phyloP scores from a whole-genome alignment of 441 rosid genomes.

The Euphorbia schlechtendalii region DNA sequence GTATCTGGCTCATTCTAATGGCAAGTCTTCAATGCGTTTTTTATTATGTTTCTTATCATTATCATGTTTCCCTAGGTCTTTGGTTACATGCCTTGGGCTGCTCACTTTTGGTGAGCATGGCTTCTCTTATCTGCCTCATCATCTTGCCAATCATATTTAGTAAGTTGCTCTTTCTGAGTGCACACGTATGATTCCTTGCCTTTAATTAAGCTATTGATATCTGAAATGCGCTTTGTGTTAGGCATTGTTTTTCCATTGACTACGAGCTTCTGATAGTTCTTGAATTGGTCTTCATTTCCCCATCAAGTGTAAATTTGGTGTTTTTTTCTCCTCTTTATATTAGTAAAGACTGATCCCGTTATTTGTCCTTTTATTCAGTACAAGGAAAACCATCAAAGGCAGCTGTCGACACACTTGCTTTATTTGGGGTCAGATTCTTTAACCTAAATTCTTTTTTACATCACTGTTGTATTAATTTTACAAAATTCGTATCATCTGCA shows the following conservation, averaged over 20 bases:
- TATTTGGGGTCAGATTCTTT: constrained; percentile 63
- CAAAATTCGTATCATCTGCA: background rate
- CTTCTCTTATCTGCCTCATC: constrained; percentile 82
- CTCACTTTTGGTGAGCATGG: constrained; percentile 96
- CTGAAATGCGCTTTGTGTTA: constrained; percentile 16
- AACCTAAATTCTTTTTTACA: constrained; percentile 11
- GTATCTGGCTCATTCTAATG: too few relatives aligned
- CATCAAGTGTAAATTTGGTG: background rate
- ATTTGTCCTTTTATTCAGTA: constrained; percentile 33
- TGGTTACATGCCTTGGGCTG: constrained; percentile 90
- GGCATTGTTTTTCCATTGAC: background rate
- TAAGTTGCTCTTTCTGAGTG: constrained; percentile 30
- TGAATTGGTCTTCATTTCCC: background rate
- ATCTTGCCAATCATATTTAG: constrained; percentile 81
- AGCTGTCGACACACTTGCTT: constrained; percentile 62
- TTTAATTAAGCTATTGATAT: background rate
- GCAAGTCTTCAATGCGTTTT: too few relatives aligned
- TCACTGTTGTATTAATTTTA: background rate
- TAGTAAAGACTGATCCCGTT: constrained; percentile 4
- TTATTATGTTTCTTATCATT: too few relatives aligned
- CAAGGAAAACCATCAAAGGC: constrained; percentile 70
- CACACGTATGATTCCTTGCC: constrained; percentile 16
- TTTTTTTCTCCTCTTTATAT: background rate
- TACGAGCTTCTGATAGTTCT: constrained; percentile 17
- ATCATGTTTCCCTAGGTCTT: constrained; percentile 34